These are phyloP conservation scores for Excoecaria agallocha DNA, from an alignment of 345 rosid species.

Conservation along the genomic window DNA sequence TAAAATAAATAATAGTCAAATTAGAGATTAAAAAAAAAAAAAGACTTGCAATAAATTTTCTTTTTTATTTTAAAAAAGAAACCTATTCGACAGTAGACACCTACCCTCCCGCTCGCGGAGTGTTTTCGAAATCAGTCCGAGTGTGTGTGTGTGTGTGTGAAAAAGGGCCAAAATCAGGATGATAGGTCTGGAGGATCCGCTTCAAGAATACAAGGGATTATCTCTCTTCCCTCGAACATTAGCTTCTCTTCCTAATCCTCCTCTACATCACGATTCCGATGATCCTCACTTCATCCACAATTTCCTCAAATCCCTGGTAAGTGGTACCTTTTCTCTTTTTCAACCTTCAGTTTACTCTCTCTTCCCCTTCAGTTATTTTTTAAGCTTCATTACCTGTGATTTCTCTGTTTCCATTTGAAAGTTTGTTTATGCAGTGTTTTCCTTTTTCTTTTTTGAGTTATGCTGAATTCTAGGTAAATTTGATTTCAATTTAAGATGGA, in stretches of 20 bases:
- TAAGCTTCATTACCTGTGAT: background rate
- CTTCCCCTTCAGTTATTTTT: too few relatives aligned
- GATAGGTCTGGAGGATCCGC: constrained; percentile 43
- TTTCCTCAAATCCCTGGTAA: constrained; percentile 63
- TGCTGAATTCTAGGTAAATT: background rate
- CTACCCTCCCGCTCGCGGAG: background rate
- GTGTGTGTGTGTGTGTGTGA: too few relatives aligned
- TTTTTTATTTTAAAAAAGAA: too few relatives aligned
- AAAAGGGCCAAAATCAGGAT: background rate
- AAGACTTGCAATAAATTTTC: too few relatives aligned
- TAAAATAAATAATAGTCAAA: too few relatives aligned
- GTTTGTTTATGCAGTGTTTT: background rate
- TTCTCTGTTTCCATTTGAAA: background rate
- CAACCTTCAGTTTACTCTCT: background rate
- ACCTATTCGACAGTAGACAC: too few relatives aligned
- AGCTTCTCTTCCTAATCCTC: constrained; percentile 36
- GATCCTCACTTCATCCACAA: constrained; percentile 45
- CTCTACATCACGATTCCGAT: constrained; percentile 33
- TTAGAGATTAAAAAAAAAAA: too few relatives aligned
- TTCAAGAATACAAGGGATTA: constrained; percentile 47
- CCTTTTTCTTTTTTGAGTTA: background rate
- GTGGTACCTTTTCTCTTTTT: constrained; percentile 29
- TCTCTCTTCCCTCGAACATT: constrained; percentile 67
- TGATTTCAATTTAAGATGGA: background rate
- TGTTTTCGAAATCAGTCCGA: background rate